phyloP scores from a whole-genome alignment of 441 rosid species.

The Biscutella laevigata region DNA sequence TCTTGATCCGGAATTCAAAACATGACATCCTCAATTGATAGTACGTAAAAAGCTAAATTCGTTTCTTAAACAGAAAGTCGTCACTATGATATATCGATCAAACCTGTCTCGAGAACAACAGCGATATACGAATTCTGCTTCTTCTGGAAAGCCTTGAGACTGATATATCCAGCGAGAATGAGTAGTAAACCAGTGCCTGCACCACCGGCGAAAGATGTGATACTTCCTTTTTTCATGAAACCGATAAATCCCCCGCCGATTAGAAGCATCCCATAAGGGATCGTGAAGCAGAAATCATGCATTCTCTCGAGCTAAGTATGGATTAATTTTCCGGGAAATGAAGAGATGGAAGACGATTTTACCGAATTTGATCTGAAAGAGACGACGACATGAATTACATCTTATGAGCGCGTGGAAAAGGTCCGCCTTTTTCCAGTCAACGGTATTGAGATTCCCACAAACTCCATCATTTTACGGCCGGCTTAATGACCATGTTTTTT shows the following conservation, averaged over 20 bases:
- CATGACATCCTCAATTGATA: not conserved
- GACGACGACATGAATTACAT: not conserved
- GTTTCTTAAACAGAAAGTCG: not conserved
- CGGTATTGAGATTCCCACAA: conserved; percentile 19
- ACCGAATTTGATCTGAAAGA: not conserved
- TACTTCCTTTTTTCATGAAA: conserved; percentile 62
- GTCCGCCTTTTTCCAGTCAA: conserved; percentile 18
- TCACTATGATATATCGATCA: not conserved
- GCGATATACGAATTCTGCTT: conserved; percentile 54
- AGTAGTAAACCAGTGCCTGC: conserved; percentile 65
- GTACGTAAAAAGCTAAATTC: not conserved
- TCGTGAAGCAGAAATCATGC: conserved; percentile 97
- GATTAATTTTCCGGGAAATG: conserved; percentile 9
- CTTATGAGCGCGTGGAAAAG: conserved; percentile 21
- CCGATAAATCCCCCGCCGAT: conserved; percentile 76
- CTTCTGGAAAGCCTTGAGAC: conserved; percentile 77
- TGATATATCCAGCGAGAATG: conserved; percentile 66
- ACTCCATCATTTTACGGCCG: conserved; percentile 5
- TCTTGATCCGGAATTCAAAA: not conserved
- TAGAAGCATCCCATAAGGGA: conserved; percentile 85
- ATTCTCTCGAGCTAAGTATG: conserved; percentile 28
- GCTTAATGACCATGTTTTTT: no score
- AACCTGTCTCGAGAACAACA: conserved; percentile 66
- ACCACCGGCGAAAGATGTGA: conserved; percentile 77
- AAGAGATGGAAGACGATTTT: conserved; percentile 4